These are phyloP conservation scores for Nematocida sp. DNA, from an alignment of 371 early-diverging fungal genomes.

Conservation along the genomic window DNA sequence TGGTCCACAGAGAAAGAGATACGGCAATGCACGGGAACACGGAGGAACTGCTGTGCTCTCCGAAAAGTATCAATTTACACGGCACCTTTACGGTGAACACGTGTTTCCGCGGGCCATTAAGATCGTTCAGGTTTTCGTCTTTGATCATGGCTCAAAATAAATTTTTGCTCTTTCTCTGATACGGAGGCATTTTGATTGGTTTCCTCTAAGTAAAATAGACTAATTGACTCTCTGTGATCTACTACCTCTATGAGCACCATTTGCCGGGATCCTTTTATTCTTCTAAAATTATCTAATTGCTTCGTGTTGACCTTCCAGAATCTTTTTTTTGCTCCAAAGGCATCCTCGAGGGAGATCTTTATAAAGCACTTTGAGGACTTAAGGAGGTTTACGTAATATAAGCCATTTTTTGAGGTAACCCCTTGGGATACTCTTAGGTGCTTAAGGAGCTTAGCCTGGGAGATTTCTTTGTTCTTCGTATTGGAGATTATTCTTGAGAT, in stretches of 20 bases:
- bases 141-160: conserved; percentile 3
- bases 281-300: conserved; percentile 1
- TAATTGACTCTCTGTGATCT: not conserved
- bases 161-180: conserved; percentile 1
- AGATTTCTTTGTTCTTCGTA: not conserved
- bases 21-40: not conserved
- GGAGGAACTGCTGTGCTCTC: not conserved
- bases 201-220: not conserved
- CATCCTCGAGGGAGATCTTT: conserved; percentile 9
- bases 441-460: not conserved
- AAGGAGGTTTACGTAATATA: conserved; percentile 15
- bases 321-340: not conserved
- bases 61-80: conserved; percentile 8
- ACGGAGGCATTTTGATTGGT: not conserved
- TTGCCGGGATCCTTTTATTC: not conserved
- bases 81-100: conserved; percentile 1
- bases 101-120: not conserved
- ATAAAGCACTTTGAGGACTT: conserved; percentile 16
- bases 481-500: not conserved
- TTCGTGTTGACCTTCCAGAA: conserved; percentile 10
- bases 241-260: not conserved
- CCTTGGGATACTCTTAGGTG: not conserved
- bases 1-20: not conserved
- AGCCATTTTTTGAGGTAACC: not conserved
- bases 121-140: not conserved